Percentiles rank a stretch among this genome's conserved stretches.
Conservation (phyloP, 73 alveolate species). For the Tetrahymena elliotti region DNA sequence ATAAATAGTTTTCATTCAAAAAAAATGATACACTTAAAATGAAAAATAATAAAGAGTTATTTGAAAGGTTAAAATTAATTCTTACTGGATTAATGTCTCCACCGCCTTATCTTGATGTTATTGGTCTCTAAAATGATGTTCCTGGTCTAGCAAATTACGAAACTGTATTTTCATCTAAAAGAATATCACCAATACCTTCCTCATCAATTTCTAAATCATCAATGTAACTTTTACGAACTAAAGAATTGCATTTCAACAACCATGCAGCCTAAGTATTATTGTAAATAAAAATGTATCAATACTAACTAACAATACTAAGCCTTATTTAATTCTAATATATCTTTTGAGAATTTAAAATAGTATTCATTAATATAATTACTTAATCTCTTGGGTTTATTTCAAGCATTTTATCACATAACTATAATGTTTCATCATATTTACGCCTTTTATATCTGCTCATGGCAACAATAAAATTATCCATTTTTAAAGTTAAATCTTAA, state of each 20-base stretch:
- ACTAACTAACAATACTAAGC: too few relatives aligned
- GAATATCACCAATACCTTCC: slow-evolving; percentile 68
- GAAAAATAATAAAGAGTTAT: neutral
- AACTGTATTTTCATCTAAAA: slow-evolving; percentile 87
- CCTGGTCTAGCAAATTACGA: slow-evolving; percentile 98
- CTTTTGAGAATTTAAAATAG: too few relatives aligned
- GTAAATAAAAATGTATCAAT: neutral
- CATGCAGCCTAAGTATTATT: slow-evolving; percentile 68
- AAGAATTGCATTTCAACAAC: slow-evolving; percentile 84
- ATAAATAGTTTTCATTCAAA: neutral
- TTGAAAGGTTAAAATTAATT: neutral
- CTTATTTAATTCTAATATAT: too few relatives aligned
- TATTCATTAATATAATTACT: neutral
- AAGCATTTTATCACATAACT: slow-evolving; percentile 73
- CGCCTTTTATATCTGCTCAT: slow-evolving; percentile 78
- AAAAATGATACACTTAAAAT: neutral
- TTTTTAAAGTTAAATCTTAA: neutral
- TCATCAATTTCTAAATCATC: slow-evolving; percentile 94
- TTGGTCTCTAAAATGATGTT: slow-evolving; percentile 82
- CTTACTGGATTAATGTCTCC: slow-evolving; percentile 9
- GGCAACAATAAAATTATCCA: slow-evolving; percentile 86
- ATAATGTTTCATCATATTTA: slow-evolving; percentile 77
- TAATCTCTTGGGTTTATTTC: slow-evolving; percentile 64
- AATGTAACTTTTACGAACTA: slow-evolving; percentile 74
- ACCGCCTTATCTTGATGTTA: slow-evolving; percentile 50